Conservation (phyloP, 352 stramenopile species). For the Pythium myriotylum region DNA sequence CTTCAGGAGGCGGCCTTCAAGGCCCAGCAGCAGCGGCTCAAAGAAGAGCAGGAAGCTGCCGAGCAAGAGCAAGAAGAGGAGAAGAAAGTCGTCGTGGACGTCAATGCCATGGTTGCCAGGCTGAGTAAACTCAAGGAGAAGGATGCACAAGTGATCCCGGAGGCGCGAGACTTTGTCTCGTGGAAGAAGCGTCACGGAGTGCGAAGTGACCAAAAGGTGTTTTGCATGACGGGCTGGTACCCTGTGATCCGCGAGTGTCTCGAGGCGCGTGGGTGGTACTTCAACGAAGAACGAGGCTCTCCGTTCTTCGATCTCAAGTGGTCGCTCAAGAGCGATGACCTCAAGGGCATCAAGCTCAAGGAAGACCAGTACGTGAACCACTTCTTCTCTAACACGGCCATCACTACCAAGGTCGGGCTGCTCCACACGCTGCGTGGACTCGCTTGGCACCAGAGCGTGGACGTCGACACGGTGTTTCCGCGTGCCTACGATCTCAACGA, state of each 20-base stretch:
- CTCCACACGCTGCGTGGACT: conserved; percentile 79
- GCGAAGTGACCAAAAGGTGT: conserved; percentile 79
- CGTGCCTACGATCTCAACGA: conserved; percentile 90
- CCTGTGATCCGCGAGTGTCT: conserved; percentile 90
- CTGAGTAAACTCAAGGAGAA: conserved; percentile 75
- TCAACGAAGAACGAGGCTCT: conserved; percentile 80
- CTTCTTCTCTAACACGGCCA: conserved; percentile 90
- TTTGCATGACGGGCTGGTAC: conserved; percentile 92
- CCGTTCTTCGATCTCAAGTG: conserved; percentile 93
- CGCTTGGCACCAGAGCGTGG: conserved; percentile 82
- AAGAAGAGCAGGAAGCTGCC: conserved; percentile 37
- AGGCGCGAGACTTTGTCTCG: conserved; percentile 81
- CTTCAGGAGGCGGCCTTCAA: conserved; percentile 53
- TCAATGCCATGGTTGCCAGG: conserved; percentile 77
- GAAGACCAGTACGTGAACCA: conserved; percentile 91
- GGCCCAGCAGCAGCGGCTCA: conserved; percentile 34
- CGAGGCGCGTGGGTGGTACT: conserved; percentile 88
- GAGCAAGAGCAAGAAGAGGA: conserved; percentile 45
- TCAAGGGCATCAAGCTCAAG: conserved; percentile 78
- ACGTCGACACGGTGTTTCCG: conserved; percentile 87
- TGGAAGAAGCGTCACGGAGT: conserved; percentile 92
- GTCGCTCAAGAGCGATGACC: conserved; percentile 88
- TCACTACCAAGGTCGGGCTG: conserved; percentile 92
- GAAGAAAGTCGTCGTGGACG: conserved; percentile 38
- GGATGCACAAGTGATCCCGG: conserved; percentile 62